Evolutionary conservation across 2,329 filamentous ascomycete species (phyloP).

Genomic region (Coniochaeta sp.): DNA sequence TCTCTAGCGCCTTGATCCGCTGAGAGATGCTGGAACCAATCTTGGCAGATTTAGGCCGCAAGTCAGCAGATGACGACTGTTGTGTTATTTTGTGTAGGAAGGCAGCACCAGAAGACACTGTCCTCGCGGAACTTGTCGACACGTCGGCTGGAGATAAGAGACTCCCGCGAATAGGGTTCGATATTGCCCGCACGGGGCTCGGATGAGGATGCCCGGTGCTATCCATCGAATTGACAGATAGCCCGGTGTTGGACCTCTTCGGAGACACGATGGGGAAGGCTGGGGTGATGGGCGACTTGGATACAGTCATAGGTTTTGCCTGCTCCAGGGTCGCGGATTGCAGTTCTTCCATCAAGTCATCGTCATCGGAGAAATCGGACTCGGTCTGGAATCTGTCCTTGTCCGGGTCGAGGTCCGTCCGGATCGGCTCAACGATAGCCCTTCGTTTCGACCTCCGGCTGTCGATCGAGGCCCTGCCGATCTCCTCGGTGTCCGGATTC

Average conservation of each 20-base stretch:
- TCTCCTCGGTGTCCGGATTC: slow-evolving; percentile 13
- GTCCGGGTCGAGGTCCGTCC: slow-evolving; percentile 35
- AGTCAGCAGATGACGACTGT: slow-evolving; percentile 38
- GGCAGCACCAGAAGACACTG: slow-evolving; percentile 49
- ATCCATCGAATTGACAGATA: slow-evolving; percentile 3
- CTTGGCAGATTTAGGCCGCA: slow-evolving; percentile 66
- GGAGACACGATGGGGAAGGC: slow-evolving; percentile 38
- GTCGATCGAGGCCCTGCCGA: slow-evolving; percentile 18
- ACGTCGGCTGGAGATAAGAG: slow-evolving; percentile 32
- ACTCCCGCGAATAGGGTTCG: slow-evolving; percentile 38
- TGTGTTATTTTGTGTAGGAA: slow-evolving; percentile 48
- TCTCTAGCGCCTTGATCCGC: slow-evolving; percentile 88
- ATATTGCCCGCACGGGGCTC: slow-evolving; percentile 33
- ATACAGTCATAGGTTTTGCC: slow-evolving; percentile 71
- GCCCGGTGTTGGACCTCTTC: slow-evolving; percentile 14
- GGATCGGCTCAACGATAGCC: slow-evolving; percentile 45
- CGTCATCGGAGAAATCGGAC: slow-evolving; percentile 58
- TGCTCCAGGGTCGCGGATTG: slow-evolving; percentile 76
- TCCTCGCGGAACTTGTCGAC: slow-evolving; percentile 38
- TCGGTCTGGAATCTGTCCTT: slow-evolving; percentile 26
- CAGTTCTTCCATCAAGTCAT: slow-evolving; percentile 78
- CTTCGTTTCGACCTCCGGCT: slow-evolving; percentile 26
- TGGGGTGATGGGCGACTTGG: slow-evolving; percentile 74
- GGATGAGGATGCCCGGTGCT: background rate
- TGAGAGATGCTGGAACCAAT: slow-evolving; percentile 88